Evolutionary conservation across 768 basidiomycete species (phyloP).

Genomic region (Antrodiella citrinella): DNA sequence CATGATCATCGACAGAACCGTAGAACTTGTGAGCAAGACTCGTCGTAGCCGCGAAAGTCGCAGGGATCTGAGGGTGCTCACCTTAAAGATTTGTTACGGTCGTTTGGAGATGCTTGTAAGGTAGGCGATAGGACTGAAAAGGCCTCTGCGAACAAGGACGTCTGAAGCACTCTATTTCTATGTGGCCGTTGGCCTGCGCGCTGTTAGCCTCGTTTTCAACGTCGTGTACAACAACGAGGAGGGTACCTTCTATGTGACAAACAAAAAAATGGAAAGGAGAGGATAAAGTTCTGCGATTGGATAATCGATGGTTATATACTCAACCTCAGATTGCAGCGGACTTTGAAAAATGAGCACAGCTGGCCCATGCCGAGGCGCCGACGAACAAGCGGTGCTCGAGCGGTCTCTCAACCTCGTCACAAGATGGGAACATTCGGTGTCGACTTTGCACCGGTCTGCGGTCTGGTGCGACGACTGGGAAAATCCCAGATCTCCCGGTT

Average conservation of each 20-base stretch:
- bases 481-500: neutral
- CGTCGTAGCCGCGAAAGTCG: neutral
- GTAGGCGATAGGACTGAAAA: conserved; percentile 27
- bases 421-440: neutral
- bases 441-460: neutral
- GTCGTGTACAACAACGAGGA: neutral
- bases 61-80: conserved; percentile 11
- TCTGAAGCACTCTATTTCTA: conserved; percentile 54
- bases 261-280: conserved; percentile 23
- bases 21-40: too few relatives aligned
- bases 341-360: conserved; percentile 15
- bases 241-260: conserved; percentile 27
- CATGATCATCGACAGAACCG: neutral
- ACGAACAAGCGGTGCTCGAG: neutral
- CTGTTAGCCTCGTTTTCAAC: conserved; percentile 8
- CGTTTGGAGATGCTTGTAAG: conserved; percentile 35
- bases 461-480: neutral
- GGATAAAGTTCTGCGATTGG: conserved; percentile 22
- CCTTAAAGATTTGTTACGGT: conserved; percentile 18
- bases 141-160: conserved; percentile 46
- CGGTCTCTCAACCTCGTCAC: neutral
- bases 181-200: conserved; percentile 29
- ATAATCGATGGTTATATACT: conserved; percentile 18
- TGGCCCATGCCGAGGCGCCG: neutral
- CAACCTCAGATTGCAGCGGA: conserved; percentile 9